A percentile compares a stretch with the other conserved stretches of the same genome.
Evolutionary conservation across 352 stramenopile genomes (phyloP).

Genomic region (Globisporangium paroecandrum): DNA sequence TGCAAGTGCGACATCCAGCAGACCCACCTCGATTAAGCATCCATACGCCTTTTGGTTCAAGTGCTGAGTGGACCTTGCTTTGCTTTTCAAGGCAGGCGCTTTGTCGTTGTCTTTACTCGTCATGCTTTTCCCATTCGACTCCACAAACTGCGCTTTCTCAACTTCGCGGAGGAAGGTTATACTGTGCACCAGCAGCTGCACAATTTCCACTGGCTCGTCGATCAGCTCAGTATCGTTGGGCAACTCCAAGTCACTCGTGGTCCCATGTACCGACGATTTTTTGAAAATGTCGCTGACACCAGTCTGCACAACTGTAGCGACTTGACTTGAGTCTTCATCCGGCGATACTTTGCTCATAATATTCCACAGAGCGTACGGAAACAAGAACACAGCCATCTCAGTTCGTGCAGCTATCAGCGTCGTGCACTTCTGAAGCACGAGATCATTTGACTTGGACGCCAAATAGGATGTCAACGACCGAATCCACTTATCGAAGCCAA

Average conservation of each 20-base stretch:
- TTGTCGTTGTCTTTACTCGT: constrained; percentile 12
- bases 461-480: constrained; percentile 46
- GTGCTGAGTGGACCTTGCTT: constrained; percentile 5
- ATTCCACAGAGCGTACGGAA: constrained; percentile 60
- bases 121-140: constrained; percentile 40
- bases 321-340: constrained; percentile 9
- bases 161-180: constrained; percentile 82
- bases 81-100: background rate
- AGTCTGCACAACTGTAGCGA: constrained; percentile 31
- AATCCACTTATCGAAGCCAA: constrained; percentile 61
- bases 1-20: constrained; percentile 60
- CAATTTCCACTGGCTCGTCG: constrained; percentile 32
- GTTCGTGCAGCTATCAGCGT: constrained; percentile 33
- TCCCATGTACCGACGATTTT: background rate
- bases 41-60: constrained; percentile 43
- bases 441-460: constrained; percentile 33
- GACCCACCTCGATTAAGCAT: constrained; percentile 57
- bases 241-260: background rate
- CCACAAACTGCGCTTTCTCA: constrained; percentile 70
- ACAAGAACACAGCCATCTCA: constrained; percentile 73
- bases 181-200: constrained; percentile 73
- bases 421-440: constrained; percentile 47
- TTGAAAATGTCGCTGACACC: constrained; percentile 42
- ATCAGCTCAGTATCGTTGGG: background rate
- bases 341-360: constrained; percentile 18